Evolutionary conservation across 371 early-diverging fungal genomes (phyloP).

Genomic region (Mortierella sp.): DNA sequence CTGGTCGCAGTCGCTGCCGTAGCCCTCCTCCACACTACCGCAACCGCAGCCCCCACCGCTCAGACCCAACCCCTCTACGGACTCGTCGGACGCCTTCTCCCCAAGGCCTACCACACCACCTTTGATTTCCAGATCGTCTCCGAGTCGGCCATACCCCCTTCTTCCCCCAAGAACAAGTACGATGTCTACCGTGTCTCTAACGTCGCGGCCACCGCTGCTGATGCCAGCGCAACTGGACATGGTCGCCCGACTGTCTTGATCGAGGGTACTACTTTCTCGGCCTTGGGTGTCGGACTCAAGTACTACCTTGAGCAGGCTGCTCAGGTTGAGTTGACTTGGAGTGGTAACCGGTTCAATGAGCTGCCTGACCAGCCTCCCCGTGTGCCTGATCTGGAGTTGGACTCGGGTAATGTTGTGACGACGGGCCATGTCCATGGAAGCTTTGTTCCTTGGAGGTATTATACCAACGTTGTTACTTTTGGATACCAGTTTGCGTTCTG

Average conservation of each 20-base stretch:
- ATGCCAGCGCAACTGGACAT: background rate
- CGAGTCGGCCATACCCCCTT: constrained; percentile 19
- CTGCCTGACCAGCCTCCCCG: constrained; percentile 29
- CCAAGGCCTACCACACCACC: constrained; percentile 43
- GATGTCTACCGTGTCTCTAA: constrained; percentile 55
- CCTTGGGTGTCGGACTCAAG: constrained; percentile 50
- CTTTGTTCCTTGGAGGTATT: constrained; percentile 50
- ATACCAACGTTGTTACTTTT: constrained; percentile 54
- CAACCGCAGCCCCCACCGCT: constrained; percentile 8
- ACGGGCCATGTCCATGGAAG: constrained; percentile 49
- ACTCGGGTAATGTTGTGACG: constrained; percentile 29
- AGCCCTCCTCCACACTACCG: constrained; percentile 12
- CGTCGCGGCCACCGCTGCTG: constrained; percentile 7
- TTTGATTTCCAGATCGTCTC: constrained; percentile 48
- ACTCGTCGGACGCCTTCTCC: constrained; percentile 42
- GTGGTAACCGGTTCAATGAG: constrained; percentile 46
- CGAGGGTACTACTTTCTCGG: constrained; percentile 40
- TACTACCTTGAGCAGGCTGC: constrained; percentile 51
- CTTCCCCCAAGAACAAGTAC: constrained; percentile 43
- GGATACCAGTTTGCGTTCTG: constrained; percentile 56
- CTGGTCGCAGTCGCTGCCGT: constrained; percentile 20
- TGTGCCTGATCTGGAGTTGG: constrained; percentile 45
- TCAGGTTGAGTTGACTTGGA: constrained; percentile 42
- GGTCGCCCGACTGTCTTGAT: constrained; percentile 25
- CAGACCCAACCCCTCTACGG: constrained; percentile 21